Evolutionary conservation across 257 asterid species (phyloP).

Genomic region (Penstemon newberryi): DNA sequence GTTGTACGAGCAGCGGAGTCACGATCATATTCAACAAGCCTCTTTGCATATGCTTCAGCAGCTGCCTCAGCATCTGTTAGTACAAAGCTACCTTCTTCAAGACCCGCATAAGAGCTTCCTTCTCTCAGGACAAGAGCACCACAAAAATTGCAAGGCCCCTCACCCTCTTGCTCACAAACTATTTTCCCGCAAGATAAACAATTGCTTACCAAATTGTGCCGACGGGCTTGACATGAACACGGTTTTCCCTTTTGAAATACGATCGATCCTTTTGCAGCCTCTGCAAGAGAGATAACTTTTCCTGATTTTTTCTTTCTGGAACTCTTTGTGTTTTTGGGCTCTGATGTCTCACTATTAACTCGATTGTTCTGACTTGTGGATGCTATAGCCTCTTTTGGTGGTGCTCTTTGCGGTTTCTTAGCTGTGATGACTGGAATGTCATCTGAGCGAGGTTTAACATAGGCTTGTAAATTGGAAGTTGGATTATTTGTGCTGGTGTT

Average conservation of each 20-base stretch:
- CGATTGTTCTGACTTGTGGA: conserved; percentile 45
- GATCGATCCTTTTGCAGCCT: conserved; percentile 89
- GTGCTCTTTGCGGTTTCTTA: conserved; percentile 59
- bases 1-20: conserved; percentile 97
- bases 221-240: conserved; percentile 93
- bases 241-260: conserved; percentile 93
- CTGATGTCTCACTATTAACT: conserved; percentile 36
- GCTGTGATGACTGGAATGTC: conserved; percentile 39
- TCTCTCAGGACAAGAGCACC: conserved; percentile 89
- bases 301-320: conserved; percentile 87
- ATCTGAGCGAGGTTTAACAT: conserved; percentile 71
- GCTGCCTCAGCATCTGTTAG: conserved; percentile 72
- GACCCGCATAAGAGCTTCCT: conserved; percentile 88
- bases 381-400: conserved; percentile 48
- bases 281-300: conserved; percentile 80
- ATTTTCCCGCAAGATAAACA: conserved; percentile 95
- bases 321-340: conserved; percentile 35
- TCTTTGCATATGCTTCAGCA: conserved; percentile 88
- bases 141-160: conserved; percentile 90
- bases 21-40: conserved; percentile 96
- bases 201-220: conserved; percentile 77
- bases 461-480: conserved; percentile 63
- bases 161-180: conserved; percentile 97
- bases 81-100: conserved; percentile 52
- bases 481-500: conserved; percentile 38